Conservation (phyloP, 805 yeast species). For the Nakazawaea ernobii region DNA sequence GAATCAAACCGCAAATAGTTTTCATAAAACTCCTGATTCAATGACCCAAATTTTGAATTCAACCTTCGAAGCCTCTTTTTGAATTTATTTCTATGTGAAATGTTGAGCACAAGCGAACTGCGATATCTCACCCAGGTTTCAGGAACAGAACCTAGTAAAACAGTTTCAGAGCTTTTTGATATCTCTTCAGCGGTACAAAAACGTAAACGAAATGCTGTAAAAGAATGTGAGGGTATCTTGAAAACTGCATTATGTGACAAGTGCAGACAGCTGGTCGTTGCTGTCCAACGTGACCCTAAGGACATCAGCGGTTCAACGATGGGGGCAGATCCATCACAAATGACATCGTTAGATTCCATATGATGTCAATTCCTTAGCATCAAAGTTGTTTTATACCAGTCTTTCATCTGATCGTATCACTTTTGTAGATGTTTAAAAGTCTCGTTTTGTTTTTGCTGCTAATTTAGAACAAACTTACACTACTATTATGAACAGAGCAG, state of each 20-base stretch:
- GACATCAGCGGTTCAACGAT: not conserved
- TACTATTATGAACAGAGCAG: too few relatives aligned
- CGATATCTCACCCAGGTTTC: conserved; percentile 44
- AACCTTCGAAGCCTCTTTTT: conserved; percentile 11
- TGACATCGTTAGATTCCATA: not conserved
- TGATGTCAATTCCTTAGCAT: not conserved
- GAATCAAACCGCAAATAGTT: not conserved
- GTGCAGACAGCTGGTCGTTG: not conserved
- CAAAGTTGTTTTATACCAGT: too few relatives aligned
- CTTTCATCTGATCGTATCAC: too few relatives aligned
- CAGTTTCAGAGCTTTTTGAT: conserved; percentile 38
- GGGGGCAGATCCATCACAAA: not conserved
- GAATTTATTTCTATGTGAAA: conserved; percentile 14
- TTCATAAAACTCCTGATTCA: not conserved
- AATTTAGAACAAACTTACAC: too few relatives aligned
- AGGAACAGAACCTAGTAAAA: conserved; percentile 57
- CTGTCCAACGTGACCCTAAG: not conserved
- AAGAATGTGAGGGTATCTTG: conserved; percentile 6
- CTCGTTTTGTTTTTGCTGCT: too few relatives aligned
- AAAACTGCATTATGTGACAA: not conserved
- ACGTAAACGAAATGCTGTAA: conserved; percentile 39
- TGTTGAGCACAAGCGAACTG: conserved; percentile 19
- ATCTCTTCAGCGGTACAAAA: conserved; percentile 47
- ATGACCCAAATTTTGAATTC: conserved; percentile 7
- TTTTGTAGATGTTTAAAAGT: too few relatives aligned